phyloP scores from a whole-genome alignment of 2,329 filamentous ascomycete species.

The Monosporascus sp. region DNA sequence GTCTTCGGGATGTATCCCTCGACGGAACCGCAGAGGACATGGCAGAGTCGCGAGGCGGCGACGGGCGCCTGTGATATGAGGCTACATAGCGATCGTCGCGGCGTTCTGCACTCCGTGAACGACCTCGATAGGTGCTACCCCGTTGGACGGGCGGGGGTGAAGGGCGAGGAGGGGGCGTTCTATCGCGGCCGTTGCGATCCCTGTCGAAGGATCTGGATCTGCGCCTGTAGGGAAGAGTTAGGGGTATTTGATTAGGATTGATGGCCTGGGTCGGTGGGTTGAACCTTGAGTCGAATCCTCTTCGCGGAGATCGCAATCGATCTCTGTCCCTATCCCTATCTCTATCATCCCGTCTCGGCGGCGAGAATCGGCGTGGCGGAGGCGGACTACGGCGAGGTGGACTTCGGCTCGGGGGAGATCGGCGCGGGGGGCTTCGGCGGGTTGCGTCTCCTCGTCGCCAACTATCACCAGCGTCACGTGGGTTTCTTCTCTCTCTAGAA shows the following conservation, averaged over 20 bases:
- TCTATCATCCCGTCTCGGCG: slow-evolving; percentile 32
- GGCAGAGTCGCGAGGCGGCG: slow-evolving; percentile 43
- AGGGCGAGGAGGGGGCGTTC: slow-evolving; percentile 25
- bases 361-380: slow-evolving; percentile 30
- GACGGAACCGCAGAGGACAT: slow-evolving; percentile 47
- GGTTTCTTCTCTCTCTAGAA: slow-evolving; percentile 22
- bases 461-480: slow-evolving; percentile 20
- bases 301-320: slow-evolving; percentile 33
- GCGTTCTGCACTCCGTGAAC: slow-evolving; percentile 46
- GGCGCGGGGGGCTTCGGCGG: slow-evolving; percentile 30
- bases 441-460: slow-evolving; percentile 35
- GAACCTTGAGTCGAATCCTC: slow-evolving; percentile 33
- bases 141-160: slow-evolving; percentile 33
- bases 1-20: slow-evolving; percentile 43
- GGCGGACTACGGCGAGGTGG: slow-evolving; percentile 28
- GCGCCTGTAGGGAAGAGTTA: slow-evolving; percentile 32
- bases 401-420: slow-evolving; percentile 25
- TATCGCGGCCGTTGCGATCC: slow-evolving; percentile 33
- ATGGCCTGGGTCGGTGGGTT: slow-evolving; percentile 18
- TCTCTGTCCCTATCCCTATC: slow-evolving; percentile 32
- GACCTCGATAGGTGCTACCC: slow-evolving; percentile 44
- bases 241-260: slow-evolving; percentile 21
- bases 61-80: slow-evolving; percentile 39
- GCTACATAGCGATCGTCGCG: slow-evolving; percentile 36
- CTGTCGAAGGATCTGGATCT: slow-evolving; percentile 48